Conservation (phyloP, 768 basidiomycete genomes). For the Pleurotus citrinopileatus region DNA sequence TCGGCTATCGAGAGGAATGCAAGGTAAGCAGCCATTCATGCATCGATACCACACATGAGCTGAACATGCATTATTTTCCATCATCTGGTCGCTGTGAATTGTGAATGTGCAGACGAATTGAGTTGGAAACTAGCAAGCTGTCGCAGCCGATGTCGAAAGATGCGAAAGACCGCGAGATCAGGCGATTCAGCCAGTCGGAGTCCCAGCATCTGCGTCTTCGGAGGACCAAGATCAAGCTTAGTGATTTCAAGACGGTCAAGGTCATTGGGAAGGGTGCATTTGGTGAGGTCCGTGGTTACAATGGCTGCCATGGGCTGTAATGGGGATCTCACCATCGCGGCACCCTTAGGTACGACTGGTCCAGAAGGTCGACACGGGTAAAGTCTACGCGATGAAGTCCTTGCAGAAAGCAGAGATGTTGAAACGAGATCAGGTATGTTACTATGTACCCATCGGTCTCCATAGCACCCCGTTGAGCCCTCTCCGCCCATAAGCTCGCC, state of each 20-base stretch:
- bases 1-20: conserved; percentile 94
- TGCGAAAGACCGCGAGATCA: conserved; percentile 85
- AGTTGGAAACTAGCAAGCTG: conserved; percentile 76
- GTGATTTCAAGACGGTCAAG: conserved; percentile 95
- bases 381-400: conserved; percentile 99
- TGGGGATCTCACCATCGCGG: conserved; percentile 5
- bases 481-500: conserved; percentile 61
- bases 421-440: conserved; percentile 91
- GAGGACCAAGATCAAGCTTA: conserved; percentile 88
- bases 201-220: conserved; percentile 88
- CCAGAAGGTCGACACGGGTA: conserved; percentile 95
- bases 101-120: conserved; percentile 82
- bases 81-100: no score
- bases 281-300: conserved; percentile 68
- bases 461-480: conserved; percentile 5
- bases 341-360: conserved; percentile 78
- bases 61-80: no score
- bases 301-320: background rate
- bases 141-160: conserved; percentile 73
- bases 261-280: conserved; percentile 99
- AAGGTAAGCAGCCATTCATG: conserved; percentile 46
- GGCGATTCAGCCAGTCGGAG: conserved; percentile 83
- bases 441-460: background rate
- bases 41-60: background rate
- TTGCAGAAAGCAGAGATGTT: conserved; percentile 98